Percentiles rank a stretch among this genome's conserved stretches.
phyloP scores from a whole-genome alignment of 1,139 yeast species.

The Pneumocystis oryctolagi region DNA sequence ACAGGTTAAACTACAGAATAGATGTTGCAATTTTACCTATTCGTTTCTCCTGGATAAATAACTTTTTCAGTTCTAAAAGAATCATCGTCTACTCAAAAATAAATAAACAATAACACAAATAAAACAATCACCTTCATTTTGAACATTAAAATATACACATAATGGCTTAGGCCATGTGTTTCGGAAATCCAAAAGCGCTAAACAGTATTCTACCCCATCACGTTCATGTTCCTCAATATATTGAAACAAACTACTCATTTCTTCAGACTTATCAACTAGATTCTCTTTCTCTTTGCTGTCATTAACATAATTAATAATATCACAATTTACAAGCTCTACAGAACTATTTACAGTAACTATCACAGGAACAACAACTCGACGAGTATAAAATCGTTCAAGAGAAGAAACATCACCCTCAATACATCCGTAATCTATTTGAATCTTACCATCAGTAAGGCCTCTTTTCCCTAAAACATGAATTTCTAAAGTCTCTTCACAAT shows the following conservation, averaged over 20 bases:
- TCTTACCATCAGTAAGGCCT: conserved; percentile 51
- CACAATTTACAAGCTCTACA: conserved; percentile 60
- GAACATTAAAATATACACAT: conserved; percentile 16
- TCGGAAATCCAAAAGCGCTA: conserved; percentile 51
- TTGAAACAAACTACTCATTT: not conserved
- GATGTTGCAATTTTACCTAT: not conserved
- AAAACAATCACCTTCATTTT: conserved; percentile 13
- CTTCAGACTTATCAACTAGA: not conserved
- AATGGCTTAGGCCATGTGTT: conserved; percentile 45
- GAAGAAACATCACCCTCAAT: conserved; percentile 4
- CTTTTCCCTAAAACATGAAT: conserved; percentile 58
- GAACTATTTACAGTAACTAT: conserved; percentile 55
- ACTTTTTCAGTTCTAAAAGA: conserved; percentile 17
- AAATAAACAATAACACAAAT: not conserved
- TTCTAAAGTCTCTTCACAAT: conserved; percentile 27
- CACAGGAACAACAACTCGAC: conserved; percentile 49
- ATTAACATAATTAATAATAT: conserved; percentile 39
- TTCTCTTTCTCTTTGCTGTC: not conserved
- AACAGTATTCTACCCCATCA: conserved; percentile 39
- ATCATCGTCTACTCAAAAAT: conserved; percentile 13
- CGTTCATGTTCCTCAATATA: conserved; percentile 10
- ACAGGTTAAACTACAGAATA: not conserved
- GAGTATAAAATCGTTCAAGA: conserved; percentile 26
- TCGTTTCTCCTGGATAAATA: conserved; percentile 37
- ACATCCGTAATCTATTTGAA: conserved; percentile 52